Evolutionary conservation across 2,329 filamentous ascomycete species (phyloP).

Genomic region (Fusarium subtropicale): DNA sequence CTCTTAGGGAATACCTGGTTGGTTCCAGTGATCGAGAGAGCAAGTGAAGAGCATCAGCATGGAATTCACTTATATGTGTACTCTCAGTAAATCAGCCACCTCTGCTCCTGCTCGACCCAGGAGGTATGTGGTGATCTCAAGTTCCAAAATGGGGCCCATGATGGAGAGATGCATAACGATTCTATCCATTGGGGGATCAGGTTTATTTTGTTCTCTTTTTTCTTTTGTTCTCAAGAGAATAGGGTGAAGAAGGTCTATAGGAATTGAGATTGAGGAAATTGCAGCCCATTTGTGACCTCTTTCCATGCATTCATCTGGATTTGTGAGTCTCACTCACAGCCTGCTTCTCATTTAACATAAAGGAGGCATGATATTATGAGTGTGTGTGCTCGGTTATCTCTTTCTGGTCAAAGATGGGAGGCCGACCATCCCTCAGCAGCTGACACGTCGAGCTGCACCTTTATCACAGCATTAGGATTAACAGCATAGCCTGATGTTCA

Average conservation of each 20-base stretch:
- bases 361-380: accelerated
- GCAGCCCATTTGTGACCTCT: not conserved
- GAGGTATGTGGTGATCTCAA: not conserved
- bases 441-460: constrained; percentile 20
- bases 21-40: not conserved
- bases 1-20: not conserved
- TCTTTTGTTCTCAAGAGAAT: too few relatives aligned
- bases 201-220: not conserved
- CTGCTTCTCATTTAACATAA: not conserved
- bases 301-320: not conserved
- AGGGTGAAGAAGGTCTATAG: not conserved
- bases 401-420: not conserved
- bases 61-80: not conserved
- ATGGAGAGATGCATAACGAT: not conserved
- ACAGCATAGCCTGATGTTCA: constrained; percentile 8
- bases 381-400: constrained; percentile 7
- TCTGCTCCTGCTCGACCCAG: not conserved
- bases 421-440: not conserved
- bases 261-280: not conserved
- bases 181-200: not conserved
- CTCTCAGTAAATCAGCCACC: not conserved
- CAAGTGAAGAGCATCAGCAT: not conserved
- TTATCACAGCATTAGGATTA: constrained; percentile 2
- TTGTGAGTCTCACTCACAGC: not conserved
- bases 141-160: not conserved